phyloP scores from a whole-genome alignment of 306 rosid species.

The Oxytropis ochrocephala region DNA sequence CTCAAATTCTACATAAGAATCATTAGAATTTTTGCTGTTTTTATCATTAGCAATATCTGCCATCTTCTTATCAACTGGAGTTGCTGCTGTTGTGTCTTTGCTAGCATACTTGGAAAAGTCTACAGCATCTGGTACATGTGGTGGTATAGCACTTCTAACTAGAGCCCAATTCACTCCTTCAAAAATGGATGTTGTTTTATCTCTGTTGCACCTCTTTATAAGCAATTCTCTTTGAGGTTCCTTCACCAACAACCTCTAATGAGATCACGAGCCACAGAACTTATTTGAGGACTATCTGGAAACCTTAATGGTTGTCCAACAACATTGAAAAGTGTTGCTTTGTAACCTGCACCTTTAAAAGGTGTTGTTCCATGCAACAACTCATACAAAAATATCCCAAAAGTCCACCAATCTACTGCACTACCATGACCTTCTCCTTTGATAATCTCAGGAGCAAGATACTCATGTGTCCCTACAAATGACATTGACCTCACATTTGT shows the following conservation, averaged over 20 bases:
- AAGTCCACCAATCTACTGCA: conserved; percentile 97
- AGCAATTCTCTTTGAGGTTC: conserved; percentile 85
- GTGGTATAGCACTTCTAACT: conserved; percentile 78
- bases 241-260: conserved; percentile 70
- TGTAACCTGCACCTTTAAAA: conserved; percentile 74
- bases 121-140: conserved; percentile 64
- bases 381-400: conserved; percentile 88
- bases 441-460: conserved; percentile 88
- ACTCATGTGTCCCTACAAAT: conserved; percentile 88
- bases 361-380: conserved; percentile 79
- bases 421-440: conserved; percentile 94
- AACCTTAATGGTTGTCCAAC: conserved; percentile 83
- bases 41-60: conserved; percentile 19
- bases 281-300: conserved; percentile 62
- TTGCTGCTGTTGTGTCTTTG: conserved; percentile 28
- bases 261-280: conserved; percentile 58
- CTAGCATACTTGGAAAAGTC: conserved; percentile 62
- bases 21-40: background rate
- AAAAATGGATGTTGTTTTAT: conserved; percentile 85
- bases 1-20: conserved; percentile 44
- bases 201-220: conserved; percentile 85
- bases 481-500: conserved; percentile 92
- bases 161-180: conserved; percentile 94
- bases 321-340: conserved; percentile 76
- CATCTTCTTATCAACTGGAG: conserved; percentile 31